Percentiles rank a stretch among this genome's conserved stretches.
Conservation (phyloP, 1,139 yeast species). For the Candida pseudoviswanathii region DNA sequence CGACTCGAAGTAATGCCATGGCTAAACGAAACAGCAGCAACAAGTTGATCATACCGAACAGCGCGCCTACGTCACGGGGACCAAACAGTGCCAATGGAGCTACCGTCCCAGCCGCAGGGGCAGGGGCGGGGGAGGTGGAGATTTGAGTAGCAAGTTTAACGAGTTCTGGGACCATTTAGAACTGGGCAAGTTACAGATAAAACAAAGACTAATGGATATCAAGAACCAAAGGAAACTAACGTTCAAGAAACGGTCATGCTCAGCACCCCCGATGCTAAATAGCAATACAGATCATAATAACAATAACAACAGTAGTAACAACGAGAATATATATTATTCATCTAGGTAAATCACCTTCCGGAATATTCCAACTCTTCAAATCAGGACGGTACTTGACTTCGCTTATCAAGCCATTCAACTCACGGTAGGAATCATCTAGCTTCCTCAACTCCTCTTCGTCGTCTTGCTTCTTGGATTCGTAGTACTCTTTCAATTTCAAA, state of each 20-base stretch:
- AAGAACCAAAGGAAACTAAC: conserved; percentile 10
- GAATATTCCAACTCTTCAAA: conserved; percentile 45
- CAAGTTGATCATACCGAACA: conserved; percentile 1
- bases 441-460: conserved; percentile 19
- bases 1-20: conserved; percentile 10
- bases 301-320: neutral
- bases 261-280: conserved; percentile 2
- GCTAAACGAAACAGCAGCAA: conserved; percentile 5
- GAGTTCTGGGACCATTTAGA: conserved; percentile 17
- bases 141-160: conserved; percentile 11
- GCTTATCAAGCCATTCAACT: conserved; percentile 47
- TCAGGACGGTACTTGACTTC: conserved; percentile 45
- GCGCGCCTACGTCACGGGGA: conserved; percentile 1
- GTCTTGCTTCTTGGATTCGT: conserved; percentile 12
- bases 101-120: no score
- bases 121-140: conserved; percentile 3
- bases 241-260: conserved; percentile 6
- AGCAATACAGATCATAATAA: neutral
- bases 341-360: conserved; percentile 5
- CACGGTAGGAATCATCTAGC: conserved; percentile 46
- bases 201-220: conserved; percentile 14
- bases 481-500: conserved; percentile 26
- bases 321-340: conserved; percentile 5
- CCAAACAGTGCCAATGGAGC: neutral
- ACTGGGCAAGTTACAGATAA: conserved; percentile 14